A percentile compares a stretch with the other conserved stretches of the same genome.
These are phyloP conservation scores for Prunus padus DNA, from an alignment of 306 rosid species.

Conservation along the genomic window DNA sequence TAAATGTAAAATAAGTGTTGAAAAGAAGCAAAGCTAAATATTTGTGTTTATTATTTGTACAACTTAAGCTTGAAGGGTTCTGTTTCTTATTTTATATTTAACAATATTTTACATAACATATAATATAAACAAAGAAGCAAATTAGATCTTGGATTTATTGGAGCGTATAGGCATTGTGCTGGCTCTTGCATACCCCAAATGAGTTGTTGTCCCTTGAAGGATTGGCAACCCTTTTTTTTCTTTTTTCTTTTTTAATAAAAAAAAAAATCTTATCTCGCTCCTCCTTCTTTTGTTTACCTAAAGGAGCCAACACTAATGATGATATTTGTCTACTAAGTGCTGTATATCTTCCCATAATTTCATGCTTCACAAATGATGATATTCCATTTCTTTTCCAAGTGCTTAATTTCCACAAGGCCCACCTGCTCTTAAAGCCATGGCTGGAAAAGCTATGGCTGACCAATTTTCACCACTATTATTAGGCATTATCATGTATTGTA, in stretches of 20 bases:
- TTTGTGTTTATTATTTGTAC: not conserved
- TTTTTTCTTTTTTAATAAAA: too few species aligned
- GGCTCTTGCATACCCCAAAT: constrained; percentile 6
- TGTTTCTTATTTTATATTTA: not conserved
- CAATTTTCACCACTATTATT: not conserved
- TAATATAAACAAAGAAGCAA: not conserved
- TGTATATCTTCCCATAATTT: constrained; percentile 33
- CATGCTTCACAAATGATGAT: constrained; percentile 41
- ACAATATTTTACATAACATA: not conserved
- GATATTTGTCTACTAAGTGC: constrained; percentile 34
- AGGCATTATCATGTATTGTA: too few species aligned
- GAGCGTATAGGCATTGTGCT: constrained; percentile 6
- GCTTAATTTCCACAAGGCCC: constrained; percentile 37
- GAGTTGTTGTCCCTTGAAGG: constrained; percentile 37
- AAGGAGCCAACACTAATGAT: constrained; percentile 38
- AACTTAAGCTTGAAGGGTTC: not conserved
- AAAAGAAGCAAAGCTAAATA: not conserved
- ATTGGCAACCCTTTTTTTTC: constrained; percentile 9
- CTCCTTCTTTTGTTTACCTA: constrained; percentile 14
- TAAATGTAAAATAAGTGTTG: not conserved
- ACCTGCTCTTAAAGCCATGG: constrained; percentile 19
- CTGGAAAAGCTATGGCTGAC: not conserved
- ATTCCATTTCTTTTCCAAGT: constrained; percentile 28
- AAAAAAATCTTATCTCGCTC: constrained; percentile 24
- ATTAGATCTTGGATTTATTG: constrained; percentile 5